Evolutionary conservation across 345 rosid genomes (phyloP), one percentile per base, ranked within the genome.

Genomic region (Eucalyptus tenuipes): DNA sequence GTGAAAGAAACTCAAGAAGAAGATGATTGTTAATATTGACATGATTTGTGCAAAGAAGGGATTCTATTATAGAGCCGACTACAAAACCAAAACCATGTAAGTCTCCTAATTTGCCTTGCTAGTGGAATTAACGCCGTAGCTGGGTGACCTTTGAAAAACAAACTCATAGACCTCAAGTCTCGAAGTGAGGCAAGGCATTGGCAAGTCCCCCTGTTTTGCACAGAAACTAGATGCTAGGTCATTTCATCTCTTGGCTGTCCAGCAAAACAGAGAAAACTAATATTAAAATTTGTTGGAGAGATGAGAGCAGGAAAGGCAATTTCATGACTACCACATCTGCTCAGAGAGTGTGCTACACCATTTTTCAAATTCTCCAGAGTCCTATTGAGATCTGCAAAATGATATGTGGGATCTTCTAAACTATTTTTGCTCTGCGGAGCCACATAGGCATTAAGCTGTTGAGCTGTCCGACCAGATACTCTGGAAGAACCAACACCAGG

Each of bases 71-170:
- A 33, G 13, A 68, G 25, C 25, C 4, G 1, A 45, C 12, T 40
- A 79, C 88, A 93, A 92, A 94, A 96, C 99, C 99, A 88, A 97
- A 93, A 90, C 96, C 95, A 75, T 93, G 96, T 91, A 95, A 91
- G 90, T 94, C 93, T 98, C 99, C 91, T 96, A 98, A 94, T 94
- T 97, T 93, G 95, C 95, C 94, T 96, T 98, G 92, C 89, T 88
- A 86, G 93, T 92, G 87, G 96, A 92, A 92, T 89, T 94, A 52
- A 90, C 91, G 66, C 92, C 92, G 90, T 94, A 91, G 92, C 90
- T 93, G 85, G 95, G 91, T 84, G 96, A 93, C 91, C 94, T 95
- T 90, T 95, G 96, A 90, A 98, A 93, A 91, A 94, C 95, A 91
- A 92, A 90, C 92, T 96, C 98, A 47, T 98, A 98, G 45, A 94